A percentile compares a stretch with the other conserved stretches of the same genome.
Conservation (phyloP, 352 stramenopile genomes). For the Phytophthora constricta region DNA sequence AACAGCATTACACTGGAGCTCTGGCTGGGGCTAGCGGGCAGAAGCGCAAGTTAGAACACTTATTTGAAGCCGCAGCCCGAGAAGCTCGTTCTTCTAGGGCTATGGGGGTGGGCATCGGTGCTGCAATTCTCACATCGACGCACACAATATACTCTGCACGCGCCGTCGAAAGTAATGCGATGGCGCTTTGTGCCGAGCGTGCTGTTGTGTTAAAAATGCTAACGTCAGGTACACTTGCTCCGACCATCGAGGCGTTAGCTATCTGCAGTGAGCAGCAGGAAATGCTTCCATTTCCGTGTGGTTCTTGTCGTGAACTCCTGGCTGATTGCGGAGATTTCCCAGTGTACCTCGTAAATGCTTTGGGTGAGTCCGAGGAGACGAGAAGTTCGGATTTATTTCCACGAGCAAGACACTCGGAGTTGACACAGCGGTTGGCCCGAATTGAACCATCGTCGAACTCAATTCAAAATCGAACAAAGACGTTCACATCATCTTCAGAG, state of each 20-base stretch:
- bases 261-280: conserved; percentile 64
- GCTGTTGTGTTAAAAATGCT: conserved; percentile 60
- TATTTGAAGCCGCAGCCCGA: conserved; percentile 61
- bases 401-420: conserved; percentile 40
- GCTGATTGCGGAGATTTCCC: conserved; percentile 77
- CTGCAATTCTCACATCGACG: conserved; percentile 54
- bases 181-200: conserved; percentile 64
- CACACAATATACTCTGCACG: conserved; percentile 51
- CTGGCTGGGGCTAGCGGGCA: conserved; percentile 36
- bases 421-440: conserved; percentile 22
- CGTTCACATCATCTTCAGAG: background rate
- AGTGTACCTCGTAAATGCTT: conserved; percentile 67
- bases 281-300: conserved; percentile 67
- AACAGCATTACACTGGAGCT: conserved; percentile 52
- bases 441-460: conserved; percentile 1
- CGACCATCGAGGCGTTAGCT: conserved; percentile 53
- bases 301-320: conserved; percentile 72
- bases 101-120: conserved; percentile 48
- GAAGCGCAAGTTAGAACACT: conserved; percentile 50
- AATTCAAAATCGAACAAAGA: background rate
- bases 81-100: conserved; percentile 31
- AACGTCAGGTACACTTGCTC: conserved; percentile 10
- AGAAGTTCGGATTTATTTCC: conserved; percentile 69
- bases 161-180: conserved; percentile 47
- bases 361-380: conserved; percentile 58